Evolutionary conservation across 768 basidiomycete genomes (phyloP).

Genomic region (Tricholoma sp.): DNA sequence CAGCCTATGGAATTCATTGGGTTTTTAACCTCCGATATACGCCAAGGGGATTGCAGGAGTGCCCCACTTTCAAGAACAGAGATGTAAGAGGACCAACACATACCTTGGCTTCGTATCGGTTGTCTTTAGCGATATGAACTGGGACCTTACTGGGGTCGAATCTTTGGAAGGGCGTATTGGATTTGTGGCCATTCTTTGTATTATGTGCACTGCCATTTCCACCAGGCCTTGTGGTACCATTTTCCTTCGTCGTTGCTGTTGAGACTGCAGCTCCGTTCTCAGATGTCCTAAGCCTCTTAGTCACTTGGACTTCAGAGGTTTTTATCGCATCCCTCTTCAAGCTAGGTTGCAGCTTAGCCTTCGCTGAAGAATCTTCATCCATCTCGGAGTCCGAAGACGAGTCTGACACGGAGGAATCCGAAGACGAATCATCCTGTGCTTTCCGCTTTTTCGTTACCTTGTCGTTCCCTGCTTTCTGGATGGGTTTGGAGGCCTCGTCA

Average conservation of each 20-base stretch:
- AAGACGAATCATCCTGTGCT: conserved; percentile 2
- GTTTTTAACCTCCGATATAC: neutral
- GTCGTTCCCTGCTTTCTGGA: neutral
- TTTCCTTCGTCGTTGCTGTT: conserved; percentile 32
- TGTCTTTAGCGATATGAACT: conserved; percentile 44
- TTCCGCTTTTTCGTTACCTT: neutral
- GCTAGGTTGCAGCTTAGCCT: neutral
- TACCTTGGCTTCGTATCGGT: conserved; percentile 79
- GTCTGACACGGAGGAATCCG: conserved; percentile 10
- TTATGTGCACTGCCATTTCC: conserved; percentile 17
- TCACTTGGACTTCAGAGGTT: conserved; percentile 28
- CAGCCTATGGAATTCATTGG: conserved; percentile 34
- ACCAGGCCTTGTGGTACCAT: conserved; percentile 8
- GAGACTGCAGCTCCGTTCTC: conserved; percentile 44
- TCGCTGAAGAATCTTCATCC: conserved; percentile 7
- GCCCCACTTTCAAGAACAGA: neutral
- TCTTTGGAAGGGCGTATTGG: conserved; percentile 73
- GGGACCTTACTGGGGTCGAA: conserved; percentile 61
- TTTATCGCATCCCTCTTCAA: conserved; percentile 2
- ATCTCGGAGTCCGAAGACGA: neutral
- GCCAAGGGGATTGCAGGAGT: neutral
- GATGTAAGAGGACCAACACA: conserved; percentile 15
- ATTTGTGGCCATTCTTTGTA: conserved; percentile 32
- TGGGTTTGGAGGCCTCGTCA: neutral
- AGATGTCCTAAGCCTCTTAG: conserved; percentile 60